Conservation (phyloP, 2,329 filamentous ascomycete genomes). For the Aspergillus sp. region DNA sequence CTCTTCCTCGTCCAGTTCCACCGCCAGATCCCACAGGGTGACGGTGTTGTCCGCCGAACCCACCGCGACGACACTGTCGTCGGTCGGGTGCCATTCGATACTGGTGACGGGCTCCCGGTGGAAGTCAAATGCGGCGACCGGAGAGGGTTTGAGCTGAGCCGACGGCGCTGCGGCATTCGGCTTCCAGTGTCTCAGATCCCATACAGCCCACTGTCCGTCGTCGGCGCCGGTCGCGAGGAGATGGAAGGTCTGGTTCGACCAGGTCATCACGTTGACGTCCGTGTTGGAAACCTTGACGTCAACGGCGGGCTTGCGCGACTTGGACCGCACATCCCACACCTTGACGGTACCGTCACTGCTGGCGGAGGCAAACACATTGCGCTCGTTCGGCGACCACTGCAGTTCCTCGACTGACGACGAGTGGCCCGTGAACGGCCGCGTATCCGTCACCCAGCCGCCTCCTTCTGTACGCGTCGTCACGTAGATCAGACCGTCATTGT, state of each 20-base stretch:
- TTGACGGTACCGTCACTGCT: constrained; percentile 93
- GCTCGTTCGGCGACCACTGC: constrained; percentile 93
- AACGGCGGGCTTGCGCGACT: constrained; percentile 83
- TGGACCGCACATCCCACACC: constrained; percentile 92
- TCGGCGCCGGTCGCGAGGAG: constrained; percentile 90
- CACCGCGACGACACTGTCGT: constrained; percentile 92
- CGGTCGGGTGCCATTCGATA: constrained; percentile 95
- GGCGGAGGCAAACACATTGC: constrained; percentile 89
- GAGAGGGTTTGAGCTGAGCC: constrained; percentile 60
- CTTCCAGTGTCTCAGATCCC: constrained; percentile 97
- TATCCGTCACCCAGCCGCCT: constrained; percentile 86
- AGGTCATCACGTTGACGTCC: constrained; percentile 96
- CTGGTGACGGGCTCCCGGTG: constrained; percentile 96
- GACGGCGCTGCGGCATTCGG: constrained; percentile 52
- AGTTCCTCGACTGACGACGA: constrained; percentile 85
- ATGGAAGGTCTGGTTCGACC: constrained; percentile 85
- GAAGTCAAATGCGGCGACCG: constrained; percentile 91
- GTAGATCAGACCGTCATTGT: constrained; percentile 88
- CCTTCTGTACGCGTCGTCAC: constrained; percentile 81
- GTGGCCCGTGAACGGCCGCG: constrained; percentile 79
- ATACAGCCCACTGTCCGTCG: constrained; percentile 90
- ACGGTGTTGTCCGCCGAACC: constrained; percentile 91
- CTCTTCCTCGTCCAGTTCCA: constrained; percentile 96
- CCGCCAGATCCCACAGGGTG: constrained; percentile 93
- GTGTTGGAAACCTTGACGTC: constrained; percentile 78